Evolutionary conservation across 1,284 basidiomycete species (phyloP), one percentile per base, ranked within the genome.

Genomic region (Heterobasidion parviporum): DNA sequence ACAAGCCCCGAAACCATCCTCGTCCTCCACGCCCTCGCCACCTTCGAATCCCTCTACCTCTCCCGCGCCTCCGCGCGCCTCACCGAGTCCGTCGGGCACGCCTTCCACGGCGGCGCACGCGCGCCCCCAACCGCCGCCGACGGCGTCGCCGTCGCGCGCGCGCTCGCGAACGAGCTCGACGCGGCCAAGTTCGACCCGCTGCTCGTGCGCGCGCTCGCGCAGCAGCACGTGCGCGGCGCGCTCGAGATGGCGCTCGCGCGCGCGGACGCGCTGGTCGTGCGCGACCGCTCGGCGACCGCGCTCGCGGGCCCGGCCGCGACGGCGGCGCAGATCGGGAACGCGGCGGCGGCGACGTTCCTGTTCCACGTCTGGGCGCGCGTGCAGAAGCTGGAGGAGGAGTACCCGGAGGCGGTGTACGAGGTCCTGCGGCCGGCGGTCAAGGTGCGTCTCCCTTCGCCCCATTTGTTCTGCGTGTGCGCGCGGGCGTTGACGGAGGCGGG

Each of bases 171-270:
- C 67, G 94, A 97, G 67, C 79, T 98, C 3, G 95, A 98, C 68
- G 84, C 92, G 1, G 94, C 93, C 3, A 82, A 89, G 56, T 98
- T 97, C 67, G 95, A 98, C 70, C 95, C 95, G 0, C 67, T 98
- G 34, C 75, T 98, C 8, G 82, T 93, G 6, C 79, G 80, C 55
- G 80, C 82, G 1, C 85, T 95, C 4, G 91, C 93, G 4, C n/a
- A 41, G 26, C 85, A 85, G 63, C 87, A 84, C 64, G 83, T 81
- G 0, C 77, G 75, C 12, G 74, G 80, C 14, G 82, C 84, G 48
- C 65, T 97, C 47, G 88, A 92, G 32, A 76, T 76, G 60, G 75
- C 92, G 61, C 65, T 83, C 14, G 74, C 75, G 2, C 76, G 84
- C 53, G 69, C 82, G 6, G 91, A 95, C 53, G 72, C 69, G 16